These are phyloP conservation scores for Yamadazyma insecticola DNA, from an alignment of 805 yeast genomes.

Conservation along the genomic window DNA sequence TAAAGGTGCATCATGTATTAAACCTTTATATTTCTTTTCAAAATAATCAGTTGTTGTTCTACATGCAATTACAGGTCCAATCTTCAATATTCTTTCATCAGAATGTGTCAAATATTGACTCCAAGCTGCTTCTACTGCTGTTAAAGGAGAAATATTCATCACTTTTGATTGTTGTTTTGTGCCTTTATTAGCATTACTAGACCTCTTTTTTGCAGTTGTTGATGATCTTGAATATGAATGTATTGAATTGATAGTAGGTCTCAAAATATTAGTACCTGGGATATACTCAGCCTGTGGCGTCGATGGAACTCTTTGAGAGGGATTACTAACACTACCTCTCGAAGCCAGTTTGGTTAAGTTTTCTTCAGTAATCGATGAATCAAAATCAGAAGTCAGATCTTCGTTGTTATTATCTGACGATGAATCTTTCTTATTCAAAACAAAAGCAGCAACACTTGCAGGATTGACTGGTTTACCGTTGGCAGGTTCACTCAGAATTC, in stretches of 20 bases:
- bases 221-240: conserved; percentile 18
- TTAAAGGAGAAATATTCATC: conserved; percentile 42
- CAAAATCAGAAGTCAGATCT: conserved; percentile 12
- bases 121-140: conserved; percentile 58
- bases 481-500: conserved; percentile 1
- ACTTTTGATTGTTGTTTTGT: conserved; percentile 22
- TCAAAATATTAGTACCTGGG: conserved; percentile 55
- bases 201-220: conserved; percentile 10
- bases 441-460: conserved; percentile 40
- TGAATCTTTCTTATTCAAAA: conserved; percentile 20
- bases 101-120: conserved; percentile 45
- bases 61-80: conserved; percentile 49
- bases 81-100: conserved; percentile 58
- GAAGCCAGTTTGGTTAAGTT: conserved; percentile 18
- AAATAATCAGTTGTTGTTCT: conserved; percentile 43
- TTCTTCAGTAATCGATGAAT: too few species aligned
- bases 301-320: conserved; percentile 16
- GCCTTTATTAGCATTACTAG: conserved; percentile 2
- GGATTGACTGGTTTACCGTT: conserved; percentile 20
- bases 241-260: conserved; percentile 45
- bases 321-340: conserved; percentile 20
- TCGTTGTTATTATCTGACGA: conserved; percentile 8
- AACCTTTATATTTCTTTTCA: conserved; percentile 55
- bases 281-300: conserved; percentile 41
- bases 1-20: conserved; percentile 55